Base-by-base conservation (phyloP, 306 rosid genomes). In the Casuarina cunninghamiana region DNA sequence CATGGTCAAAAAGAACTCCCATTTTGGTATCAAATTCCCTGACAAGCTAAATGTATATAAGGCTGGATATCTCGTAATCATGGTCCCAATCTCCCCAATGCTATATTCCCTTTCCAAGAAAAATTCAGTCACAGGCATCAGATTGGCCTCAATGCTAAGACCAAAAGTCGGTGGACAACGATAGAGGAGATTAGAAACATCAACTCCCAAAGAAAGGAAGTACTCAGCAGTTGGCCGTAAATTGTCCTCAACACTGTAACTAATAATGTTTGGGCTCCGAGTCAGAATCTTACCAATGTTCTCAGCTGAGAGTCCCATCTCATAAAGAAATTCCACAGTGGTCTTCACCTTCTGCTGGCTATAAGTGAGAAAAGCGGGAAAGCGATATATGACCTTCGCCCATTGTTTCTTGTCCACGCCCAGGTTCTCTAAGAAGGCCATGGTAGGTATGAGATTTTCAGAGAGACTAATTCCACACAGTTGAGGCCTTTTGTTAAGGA, bases 371-470 rank as follows among this genome's bases (percentile, higher is more conserved):
- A 92, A 74, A 0, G 93, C 93, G 7, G 98, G 98, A 81, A 85
- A 89, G 35, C 97, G 95, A 85, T 87, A 84, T 49, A 95, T 92
- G 78, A 95, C 95, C 80, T 91, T 95, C 0, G 97, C 93, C 98
- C 98, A 95, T 81, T 92, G 90, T 46, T 83, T 79, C 82, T 95
- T 92, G 86, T 95, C 98, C 58, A 95, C 91, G 32, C 97, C 98
- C 54, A 92, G 82, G 55, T 83, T 77, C 60, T 95, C 98, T 26
- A 92, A 85, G 88, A 89, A 95, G 61, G 62, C 74, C 98, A 95
- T 92, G 38, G 95, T 86, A 66, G 98, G 98, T 77, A 83, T 92
- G 73, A 95, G 86, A 79, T 95, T 95, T 79, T 88, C 89, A 5
- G 87, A 82, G 71, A 95, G 88, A 85, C 98, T 95, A 71, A 95